Evolutionary conservation across 2,329 filamentous ascomycete species (phyloP).

Genomic region (Epichloe amarillans): DNA sequence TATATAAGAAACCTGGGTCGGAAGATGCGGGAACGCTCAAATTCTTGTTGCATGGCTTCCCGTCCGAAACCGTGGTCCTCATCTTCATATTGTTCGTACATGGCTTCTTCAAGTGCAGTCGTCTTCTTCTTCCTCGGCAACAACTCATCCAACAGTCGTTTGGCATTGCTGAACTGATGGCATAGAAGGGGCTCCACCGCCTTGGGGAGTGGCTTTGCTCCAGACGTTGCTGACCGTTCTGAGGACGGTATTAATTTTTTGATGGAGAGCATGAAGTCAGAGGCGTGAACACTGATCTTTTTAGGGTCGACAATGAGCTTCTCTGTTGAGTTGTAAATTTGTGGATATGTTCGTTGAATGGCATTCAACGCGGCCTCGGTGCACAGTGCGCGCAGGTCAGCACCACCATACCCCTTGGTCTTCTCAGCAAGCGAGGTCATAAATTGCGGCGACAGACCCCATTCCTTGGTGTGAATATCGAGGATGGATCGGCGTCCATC

Average conservation of each 20-base stretch:
- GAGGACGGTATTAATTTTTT: slow-evolving; percentile 96
- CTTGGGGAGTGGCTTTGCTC: slow-evolving; percentile 67
- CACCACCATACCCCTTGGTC: slow-evolving; percentile 94
- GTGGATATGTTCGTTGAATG: slow-evolving; percentile 88
- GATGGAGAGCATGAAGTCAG: slow-evolving; percentile 93
- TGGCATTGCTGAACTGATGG: slow-evolving; percentile 56
- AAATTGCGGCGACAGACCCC: slow-evolving; percentile 70
- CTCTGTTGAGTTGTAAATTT: slow-evolving; percentile 83
- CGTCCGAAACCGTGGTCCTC: slow-evolving; percentile 72
- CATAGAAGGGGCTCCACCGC: slow-evolving; percentile 76
- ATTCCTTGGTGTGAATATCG: slow-evolving; percentile 89
- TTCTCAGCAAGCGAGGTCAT: slow-evolving; percentile 73
- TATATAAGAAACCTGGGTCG: slow-evolving; percentile 74
- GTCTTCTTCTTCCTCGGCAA: slow-evolving; percentile 75
- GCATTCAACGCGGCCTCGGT: slow-evolving; percentile 94
- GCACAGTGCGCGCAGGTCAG: slow-evolving; percentile 83
- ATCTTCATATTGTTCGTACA: slow-evolving; percentile 77
- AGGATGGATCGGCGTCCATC: slow-evolving; percentile 74
- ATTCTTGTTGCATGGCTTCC: slow-evolving; percentile 62
- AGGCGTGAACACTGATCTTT: slow-evolving; percentile 75
- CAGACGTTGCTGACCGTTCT: slow-evolving; percentile 75
- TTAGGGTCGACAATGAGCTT: slow-evolving; percentile 80
- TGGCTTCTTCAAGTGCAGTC: slow-evolving; percentile 85
- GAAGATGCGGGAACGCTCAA: slow-evolving; percentile 79
- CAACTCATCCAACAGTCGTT: slow-evolving; percentile 55